Base-by-base conservation (phyloP, 2,329 filamentous ascomycete species). In the Alternaria sp. region DNA sequence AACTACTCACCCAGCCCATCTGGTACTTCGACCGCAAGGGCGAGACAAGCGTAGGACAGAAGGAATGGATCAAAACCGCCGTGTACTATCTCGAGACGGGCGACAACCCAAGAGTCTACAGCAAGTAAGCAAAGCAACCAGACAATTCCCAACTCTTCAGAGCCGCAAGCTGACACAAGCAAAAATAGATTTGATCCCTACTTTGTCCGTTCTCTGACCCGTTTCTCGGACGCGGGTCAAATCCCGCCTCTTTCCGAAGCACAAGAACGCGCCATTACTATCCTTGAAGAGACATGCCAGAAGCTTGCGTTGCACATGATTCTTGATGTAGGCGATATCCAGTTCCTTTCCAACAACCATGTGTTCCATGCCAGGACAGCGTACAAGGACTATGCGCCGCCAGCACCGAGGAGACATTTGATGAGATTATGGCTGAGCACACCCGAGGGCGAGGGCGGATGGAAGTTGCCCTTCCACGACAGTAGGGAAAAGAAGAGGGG, bases 1-100 rank as follows among this genome's bases (percentile, higher is more conserved):
- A 91, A 76, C 85, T 89, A 6, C 83, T 97, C 54, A 90, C 91
- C 1, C 81, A 89, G 75, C 92, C 93, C 0, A 87, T 93, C 65
- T 97, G 93, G 93, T 95, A 96, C 81, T 94, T 96, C 77, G 93
- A 97, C 79, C 90, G 93, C 56, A 97, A 97, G 82, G 93, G 93
- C 11, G 93, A 97, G 82, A 88, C 87, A 1, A 91, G 88, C 22
- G 81, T 84, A 14, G 92, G 92, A 12, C 85, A 96, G 78, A 87
- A 94, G 56, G 88, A 89, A 59, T 96, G 89, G 80, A 91, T 92
- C 70, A 84, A 85, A 44, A 88, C 90, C 32, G 85, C 87, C 12
- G 87, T 97, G 18, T 87, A 95, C 69, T 96, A 93, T 77, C 82
- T 93, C 4, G 92, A 96, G 81, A 87, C 86, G 9, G 87, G 85